Conservation (phyloP, 208 protist genomes). For the Spongospora subterranea region DNA sequence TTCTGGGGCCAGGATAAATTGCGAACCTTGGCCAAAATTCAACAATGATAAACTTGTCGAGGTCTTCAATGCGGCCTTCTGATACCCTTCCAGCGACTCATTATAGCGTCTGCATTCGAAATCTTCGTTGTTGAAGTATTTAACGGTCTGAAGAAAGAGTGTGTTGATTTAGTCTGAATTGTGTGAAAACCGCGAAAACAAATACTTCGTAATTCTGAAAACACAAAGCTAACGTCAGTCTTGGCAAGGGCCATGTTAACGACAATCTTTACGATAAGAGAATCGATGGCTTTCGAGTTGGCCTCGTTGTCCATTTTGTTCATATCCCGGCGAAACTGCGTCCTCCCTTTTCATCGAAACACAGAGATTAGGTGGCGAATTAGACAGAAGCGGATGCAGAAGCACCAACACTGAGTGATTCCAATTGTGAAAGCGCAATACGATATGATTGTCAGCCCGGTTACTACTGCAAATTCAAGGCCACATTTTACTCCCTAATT, state of each 20-base stretch:
- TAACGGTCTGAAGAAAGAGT: constrained; percentile 81
- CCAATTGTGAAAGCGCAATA: constrained; percentile 31
- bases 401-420: constrained; percentile 39
- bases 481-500: constrained; percentile 8
- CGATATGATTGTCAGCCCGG: not conserved
- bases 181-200: not conserved
- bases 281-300: constrained; percentile 85
- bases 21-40: constrained; percentile 89
- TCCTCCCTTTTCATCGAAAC: constrained; percentile 10
- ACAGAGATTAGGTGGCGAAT: not conserved
- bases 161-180: not conserved
- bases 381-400: too few relatives aligned
- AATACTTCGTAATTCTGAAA: not conserved
- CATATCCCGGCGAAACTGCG: constrained; percentile 54
- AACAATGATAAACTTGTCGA: constrained; percentile 85
- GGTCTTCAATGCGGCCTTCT: constrained; percentile 65
- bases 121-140: constrained; percentile 81
- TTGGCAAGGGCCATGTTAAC: not conserved
- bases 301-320: constrained; percentile 87
- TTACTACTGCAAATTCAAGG: constrained; percentile 12
- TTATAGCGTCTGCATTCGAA: constrained; percentile 56
- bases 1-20: not conserved
- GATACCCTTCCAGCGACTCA: not conserved
- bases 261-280: constrained; percentile 89
- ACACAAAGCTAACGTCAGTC: not conserved